Evolutionary conservation across 495 filamentous ascomycete species (phyloP).

Genomic region (Hyaloscypha variabilis): DNA sequence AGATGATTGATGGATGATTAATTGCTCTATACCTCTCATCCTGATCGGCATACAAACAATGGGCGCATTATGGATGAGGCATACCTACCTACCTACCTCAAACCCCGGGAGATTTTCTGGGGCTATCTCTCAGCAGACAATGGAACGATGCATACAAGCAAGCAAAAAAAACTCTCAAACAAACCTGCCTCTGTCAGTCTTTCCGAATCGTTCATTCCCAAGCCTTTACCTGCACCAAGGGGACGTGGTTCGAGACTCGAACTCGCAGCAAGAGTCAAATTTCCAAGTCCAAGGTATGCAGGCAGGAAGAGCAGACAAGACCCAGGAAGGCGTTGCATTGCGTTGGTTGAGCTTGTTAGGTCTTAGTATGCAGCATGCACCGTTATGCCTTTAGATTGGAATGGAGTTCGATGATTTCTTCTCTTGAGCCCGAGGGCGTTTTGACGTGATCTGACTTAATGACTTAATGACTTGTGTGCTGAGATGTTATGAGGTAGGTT

Average conservation of each 20-base stretch:
- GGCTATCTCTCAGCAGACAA: slow-evolving; percentile 1
- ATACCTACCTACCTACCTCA: neutral
- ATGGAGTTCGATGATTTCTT: neutral
- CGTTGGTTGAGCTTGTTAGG: neutral
- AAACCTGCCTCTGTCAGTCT: neutral
- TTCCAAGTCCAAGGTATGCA: no score
- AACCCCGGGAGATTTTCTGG: neutral
- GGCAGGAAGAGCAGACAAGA: neutral
- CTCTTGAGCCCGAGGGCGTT: neutral
- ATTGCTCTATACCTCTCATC: slow-evolving; percentile 2
- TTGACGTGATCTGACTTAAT: no score
- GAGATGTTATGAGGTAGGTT: no score
- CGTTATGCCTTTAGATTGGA: neutral
- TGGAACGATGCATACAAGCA: neutral
- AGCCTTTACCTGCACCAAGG: no score
- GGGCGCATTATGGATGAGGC: neutral
- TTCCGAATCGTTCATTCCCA: no score
- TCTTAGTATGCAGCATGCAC: neutral
- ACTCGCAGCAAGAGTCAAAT: no score
- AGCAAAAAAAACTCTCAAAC: neutral
- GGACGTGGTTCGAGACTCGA: no score
- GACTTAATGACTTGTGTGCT: no score
- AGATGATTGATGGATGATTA: neutral
- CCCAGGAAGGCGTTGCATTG: neutral
- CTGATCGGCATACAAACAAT: neutral